A percentile compares a stretch with the other conserved stretches of the same genome.
Evolutionary conservation across 208 protist genomes (phyloP).

Genomic region (Acanthamoeba quina): DNA sequence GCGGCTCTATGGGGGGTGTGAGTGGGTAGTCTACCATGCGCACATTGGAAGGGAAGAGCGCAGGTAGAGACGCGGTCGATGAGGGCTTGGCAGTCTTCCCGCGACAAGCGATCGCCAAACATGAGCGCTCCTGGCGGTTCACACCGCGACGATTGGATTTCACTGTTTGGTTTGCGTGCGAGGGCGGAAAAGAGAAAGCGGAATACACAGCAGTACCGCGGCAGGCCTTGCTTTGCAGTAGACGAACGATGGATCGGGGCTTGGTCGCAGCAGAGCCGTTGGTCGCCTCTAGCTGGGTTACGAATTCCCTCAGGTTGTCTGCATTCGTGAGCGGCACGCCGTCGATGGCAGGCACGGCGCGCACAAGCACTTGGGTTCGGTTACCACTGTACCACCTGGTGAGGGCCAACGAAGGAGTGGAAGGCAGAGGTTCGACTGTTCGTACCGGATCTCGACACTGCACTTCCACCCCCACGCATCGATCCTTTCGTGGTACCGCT

Average conservation of each 20-base stretch:
- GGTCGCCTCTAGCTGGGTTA: conserved; percentile 9
- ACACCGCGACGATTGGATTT: not conserved
- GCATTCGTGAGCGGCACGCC: not conserved
- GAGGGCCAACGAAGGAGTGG: not conserved
- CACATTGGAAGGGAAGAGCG: conserved; percentile 63
- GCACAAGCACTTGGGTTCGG: not conserved
- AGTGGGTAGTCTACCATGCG: not conserved
- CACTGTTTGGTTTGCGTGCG: not conserved
- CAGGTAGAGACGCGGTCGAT: not conserved
- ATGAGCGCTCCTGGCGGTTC: conserved; percentile 8
- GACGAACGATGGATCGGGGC: not conserved
- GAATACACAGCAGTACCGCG: not conserved
- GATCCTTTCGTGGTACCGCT: not conserved
- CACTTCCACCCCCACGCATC: conserved; percentile 29
- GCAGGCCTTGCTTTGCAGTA: conserved; percentile 61
- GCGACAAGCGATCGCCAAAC: conserved; percentile 20
- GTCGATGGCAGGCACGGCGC: not conserved
- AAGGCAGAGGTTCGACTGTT: not conserved
- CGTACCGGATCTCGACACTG: not conserved
- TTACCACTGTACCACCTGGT: not conserved
- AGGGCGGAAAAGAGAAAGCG: not conserved
- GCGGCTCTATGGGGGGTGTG: not conserved
- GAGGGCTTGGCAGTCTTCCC: not conserved
- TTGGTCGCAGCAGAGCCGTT: conserved; percentile 24
- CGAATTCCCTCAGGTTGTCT: conserved; percentile 9